phyloP scores from a whole-genome alignment of 768 basidiomycete species.

The Phaffia tasmanica region DNA sequence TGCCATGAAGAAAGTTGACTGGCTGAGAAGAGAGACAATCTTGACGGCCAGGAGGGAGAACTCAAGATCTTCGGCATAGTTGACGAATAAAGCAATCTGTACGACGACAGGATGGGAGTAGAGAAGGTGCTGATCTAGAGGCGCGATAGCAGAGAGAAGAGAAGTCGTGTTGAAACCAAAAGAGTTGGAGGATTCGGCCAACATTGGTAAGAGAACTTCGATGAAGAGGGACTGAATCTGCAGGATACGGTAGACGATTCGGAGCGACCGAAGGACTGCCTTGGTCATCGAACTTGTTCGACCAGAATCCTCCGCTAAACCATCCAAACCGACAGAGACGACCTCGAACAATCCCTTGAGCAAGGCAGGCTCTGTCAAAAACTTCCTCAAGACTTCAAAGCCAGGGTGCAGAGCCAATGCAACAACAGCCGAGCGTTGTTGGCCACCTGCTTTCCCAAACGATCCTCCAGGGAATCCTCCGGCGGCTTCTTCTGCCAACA shows the following conservation, averaged over 20 bases:
- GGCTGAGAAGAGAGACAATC: conserved; percentile 57
- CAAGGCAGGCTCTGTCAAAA: conserved; percentile 61
- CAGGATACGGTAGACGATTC: conserved; percentile 68
- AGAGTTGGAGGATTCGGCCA: conserved; percentile 44
- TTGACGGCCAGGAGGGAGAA: conserved; percentile 64
- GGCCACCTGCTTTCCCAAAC: not conserved
- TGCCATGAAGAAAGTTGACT: conserved; percentile 48
- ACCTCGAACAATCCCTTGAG: conserved; percentile 66
- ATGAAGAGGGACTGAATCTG: conserved; percentile 82
- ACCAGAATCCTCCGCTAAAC: conserved; percentile 52
- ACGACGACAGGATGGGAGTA: conserved; percentile 44
- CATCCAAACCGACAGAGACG: conserved; percentile 65
- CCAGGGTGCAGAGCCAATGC: conserved; percentile 60
- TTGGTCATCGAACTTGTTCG: conserved; percentile 55
- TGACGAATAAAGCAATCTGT: conserved; percentile 68
- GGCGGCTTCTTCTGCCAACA: conserved; percentile 46
- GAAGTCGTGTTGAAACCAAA: conserved; percentile 13
- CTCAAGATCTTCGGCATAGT: conserved; percentile 55
- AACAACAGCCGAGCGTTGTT: conserved; percentile 25
- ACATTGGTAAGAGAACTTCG: conserved; percentile 69
- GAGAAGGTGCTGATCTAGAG: conserved; percentile 33
- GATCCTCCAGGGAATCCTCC: conserved; percentile 22
- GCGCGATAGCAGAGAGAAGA: conserved; percentile 14
- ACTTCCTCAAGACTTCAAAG: conserved; percentile 67
- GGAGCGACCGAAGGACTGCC: conserved; percentile 66